Base-by-base conservation (phyloP, 23 red algal species). In the Gracilaria caudata region DNA sequence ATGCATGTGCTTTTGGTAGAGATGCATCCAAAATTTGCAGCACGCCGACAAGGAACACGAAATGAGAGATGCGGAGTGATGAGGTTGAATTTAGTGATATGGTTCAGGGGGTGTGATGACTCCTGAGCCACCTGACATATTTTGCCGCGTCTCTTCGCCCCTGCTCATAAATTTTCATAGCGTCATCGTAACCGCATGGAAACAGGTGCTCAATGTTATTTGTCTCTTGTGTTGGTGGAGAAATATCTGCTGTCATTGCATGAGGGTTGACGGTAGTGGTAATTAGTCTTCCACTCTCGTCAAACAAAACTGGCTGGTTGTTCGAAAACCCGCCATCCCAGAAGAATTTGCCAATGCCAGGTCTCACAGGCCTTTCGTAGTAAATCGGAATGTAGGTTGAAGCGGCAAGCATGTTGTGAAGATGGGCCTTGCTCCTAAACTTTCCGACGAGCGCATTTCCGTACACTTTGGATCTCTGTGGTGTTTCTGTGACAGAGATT, bases 351-450 rank as follows among this genome's bases (percentile, higher is more conserved):
- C 55, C 39, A 30, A 63, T 83, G 3, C 79, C 79, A 41, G 79
- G 79, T 61, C 79, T 23, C 23, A 68, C 79, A 12, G 79, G 79
- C 23, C 40, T 68, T 41, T 88, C 84, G 71, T 88, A 88, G 47
- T 88, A 88, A 13, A 88, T 51, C 6, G 84, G 84, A 68, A 88
- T 88, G 34, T 78, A 88, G 29, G 72, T 78, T 32, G 72, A 78
- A 11, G 84, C 84, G 17, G 71, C 59, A 38, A 88, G 84, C 51
- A 77, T 64, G 54, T 79, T 72, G 71, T 78, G 71, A n/a, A 88
- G 66, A 49, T 88, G 72, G 2, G n/a, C 46, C n/a, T 51, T 68
- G 68, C 84, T 88, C 13, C 37, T 51, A 30, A 77, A 88, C 17
- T 53, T 63, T 40, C 72, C 49, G 36, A 88, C 71, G 0, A 83